These are phyloP conservation scores for Stachybotrys echinatus DNA, from an alignment of 2,329 filamentous ascomycete species.

Conservation along the genomic window DNA sequence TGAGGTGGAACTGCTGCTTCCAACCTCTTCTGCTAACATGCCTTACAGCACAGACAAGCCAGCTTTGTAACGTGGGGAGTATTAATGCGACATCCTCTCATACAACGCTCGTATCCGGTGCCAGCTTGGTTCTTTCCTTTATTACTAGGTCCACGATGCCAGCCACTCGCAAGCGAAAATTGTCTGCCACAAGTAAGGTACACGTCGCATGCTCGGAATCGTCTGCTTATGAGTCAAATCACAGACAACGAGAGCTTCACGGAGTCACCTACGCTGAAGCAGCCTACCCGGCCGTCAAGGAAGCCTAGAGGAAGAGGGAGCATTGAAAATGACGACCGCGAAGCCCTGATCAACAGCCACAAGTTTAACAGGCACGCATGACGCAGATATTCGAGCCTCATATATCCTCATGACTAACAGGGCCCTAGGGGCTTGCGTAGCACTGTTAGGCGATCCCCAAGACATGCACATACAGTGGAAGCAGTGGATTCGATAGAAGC, in stretches of 20 bases:
- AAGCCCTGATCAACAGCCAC: not conserved
- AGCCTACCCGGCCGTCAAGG: not conserved
- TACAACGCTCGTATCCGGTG: no score
- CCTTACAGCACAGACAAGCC: no score
- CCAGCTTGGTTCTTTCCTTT: not conserved
- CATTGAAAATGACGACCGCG: not conserved
- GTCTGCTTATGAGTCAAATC: not conserved
- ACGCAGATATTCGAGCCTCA: no score
- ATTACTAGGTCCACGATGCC: not conserved
- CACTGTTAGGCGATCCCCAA: not conserved
- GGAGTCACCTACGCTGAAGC: not conserved
- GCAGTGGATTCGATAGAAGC: not conserved
- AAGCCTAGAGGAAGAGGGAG: not conserved
- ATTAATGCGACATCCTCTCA: no score
- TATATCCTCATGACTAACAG: not conserved
- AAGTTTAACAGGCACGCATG: not conserved
- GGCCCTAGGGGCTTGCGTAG: not conserved
- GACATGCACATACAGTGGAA: not conserved
- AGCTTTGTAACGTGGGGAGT: no score
- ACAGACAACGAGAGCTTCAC: not conserved
- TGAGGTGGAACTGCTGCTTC: no score
- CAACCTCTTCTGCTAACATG: no score
- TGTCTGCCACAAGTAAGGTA: not conserved
- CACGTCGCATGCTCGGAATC: not conserved
- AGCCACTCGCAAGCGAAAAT: not conserved